A percentile compares a stretch with the other conserved stretches of the same genome.
phyloP scores from a whole-genome alignment of 2,329 filamentous ascomycete species.

The Fusarium brevicatenulatum region DNA sequence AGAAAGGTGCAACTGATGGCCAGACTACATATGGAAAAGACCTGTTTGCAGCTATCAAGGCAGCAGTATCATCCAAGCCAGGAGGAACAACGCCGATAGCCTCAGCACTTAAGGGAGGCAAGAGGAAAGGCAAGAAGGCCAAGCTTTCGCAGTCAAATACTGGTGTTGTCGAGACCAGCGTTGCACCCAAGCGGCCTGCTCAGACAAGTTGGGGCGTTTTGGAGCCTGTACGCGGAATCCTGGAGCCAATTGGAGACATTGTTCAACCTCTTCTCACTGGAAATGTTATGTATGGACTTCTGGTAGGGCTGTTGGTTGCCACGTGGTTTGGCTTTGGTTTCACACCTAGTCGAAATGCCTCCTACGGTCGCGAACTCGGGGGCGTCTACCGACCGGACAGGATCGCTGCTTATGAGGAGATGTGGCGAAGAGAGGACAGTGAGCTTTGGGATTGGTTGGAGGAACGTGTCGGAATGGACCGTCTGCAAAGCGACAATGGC shows the following conservation, averaged over 20 bases:
- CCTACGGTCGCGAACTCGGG: conserved; percentile 48
- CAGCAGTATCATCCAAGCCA: conserved; percentile 74
- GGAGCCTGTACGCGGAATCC: conserved; percentile 77
- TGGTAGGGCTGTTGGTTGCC: conserved; percentile 77
- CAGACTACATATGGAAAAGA: conserved; percentile 86
- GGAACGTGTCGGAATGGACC: conserved; percentile 80
- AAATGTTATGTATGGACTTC: conserved; percentile 79
- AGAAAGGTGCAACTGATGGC: conserved; percentile 93
- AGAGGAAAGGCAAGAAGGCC: conserved; percentile 69
- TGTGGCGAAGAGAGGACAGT: conserved; percentile 88
- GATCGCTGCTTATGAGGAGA: conserved; percentile 87
- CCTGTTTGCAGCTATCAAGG: conserved; percentile 77
- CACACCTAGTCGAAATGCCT: conserved; percentile 51
- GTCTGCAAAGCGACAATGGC: conserved; percentile 53
- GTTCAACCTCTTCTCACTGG: conserved; percentile 77
- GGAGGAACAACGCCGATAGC: conserved; percentile 59
- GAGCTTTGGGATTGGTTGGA: conserved; percentile 95
- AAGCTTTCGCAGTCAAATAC: conserved; percentile 58
- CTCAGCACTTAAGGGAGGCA: conserved; percentile 61
- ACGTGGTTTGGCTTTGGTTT: conserved; percentile 76
- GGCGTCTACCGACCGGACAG: conserved; percentile 66
- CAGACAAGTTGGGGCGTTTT: conserved; percentile 77
- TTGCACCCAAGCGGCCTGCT: conserved; percentile 54
- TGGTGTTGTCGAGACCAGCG: conserved; percentile 53
- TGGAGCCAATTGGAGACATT: conserved; percentile 77